Evolutionary conservation across 441 rosid genomes (phyloP).

Genomic region (Manihot esculenta): DNA sequence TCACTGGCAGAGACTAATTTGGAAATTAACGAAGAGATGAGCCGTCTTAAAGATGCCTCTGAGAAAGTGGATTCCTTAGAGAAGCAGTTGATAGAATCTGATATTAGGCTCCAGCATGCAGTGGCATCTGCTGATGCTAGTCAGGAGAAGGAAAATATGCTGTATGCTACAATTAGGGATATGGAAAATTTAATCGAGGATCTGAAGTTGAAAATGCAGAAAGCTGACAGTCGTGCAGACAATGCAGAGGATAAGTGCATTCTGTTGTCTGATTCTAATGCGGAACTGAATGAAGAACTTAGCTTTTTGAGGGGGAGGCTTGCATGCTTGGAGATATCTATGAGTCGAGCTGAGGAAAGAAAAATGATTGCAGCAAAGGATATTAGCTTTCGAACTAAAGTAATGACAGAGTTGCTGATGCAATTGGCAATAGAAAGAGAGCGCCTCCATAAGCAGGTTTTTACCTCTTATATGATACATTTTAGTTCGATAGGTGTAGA

Average conservation of each 20-base stretch:
- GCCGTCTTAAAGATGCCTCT: constrained; percentile 41
- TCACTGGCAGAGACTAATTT: constrained; percentile 40
- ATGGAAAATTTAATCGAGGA: constrained; percentile 83
- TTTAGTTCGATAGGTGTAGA: not conserved
- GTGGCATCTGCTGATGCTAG: constrained; percentile 82
- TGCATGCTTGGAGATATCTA: constrained; percentile 58
- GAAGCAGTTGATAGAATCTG: constrained; percentile 62
- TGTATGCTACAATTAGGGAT: constrained; percentile 66
- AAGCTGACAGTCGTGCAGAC: constrained; percentile 75
- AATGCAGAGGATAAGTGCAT: constrained; percentile 73
- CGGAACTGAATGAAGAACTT: constrained; percentile 64
- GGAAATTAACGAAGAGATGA: constrained; percentile 50
- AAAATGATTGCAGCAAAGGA: constrained; percentile 66
- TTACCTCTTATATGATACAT: not conserved
- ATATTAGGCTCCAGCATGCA: constrained; percentile 65
- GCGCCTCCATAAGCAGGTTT: constrained; percentile 84
- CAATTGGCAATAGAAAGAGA: constrained; percentile 82
- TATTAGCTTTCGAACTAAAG: constrained; percentile 59
- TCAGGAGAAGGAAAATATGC: constrained; percentile 75
- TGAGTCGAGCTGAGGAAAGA: constrained; percentile 70
- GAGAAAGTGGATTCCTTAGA: constrained; percentile 67
- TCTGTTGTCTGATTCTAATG: constrained; percentile 71
- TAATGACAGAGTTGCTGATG: constrained; percentile 72
- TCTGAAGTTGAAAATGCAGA: constrained; percentile 64
- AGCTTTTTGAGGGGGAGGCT: constrained; percentile 64